These are phyloP conservation scores for Botryosphaeria agaves DNA, from an alignment of 2,329 filamentous ascomycete species.

Conservation along the genomic window DNA sequence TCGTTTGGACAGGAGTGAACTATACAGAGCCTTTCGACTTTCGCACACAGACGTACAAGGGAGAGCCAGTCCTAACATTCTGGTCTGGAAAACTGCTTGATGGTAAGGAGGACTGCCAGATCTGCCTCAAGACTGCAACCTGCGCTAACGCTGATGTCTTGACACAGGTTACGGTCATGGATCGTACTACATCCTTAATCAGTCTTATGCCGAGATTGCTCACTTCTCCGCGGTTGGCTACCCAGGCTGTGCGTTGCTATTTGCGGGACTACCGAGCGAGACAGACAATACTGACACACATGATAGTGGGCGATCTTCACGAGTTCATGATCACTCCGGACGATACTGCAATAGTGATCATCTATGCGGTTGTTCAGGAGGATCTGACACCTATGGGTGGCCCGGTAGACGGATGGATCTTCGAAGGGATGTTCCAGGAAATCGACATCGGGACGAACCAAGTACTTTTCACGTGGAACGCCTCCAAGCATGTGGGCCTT, in stretches of 20 bases:
- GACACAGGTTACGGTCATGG: constrained; percentile 15
- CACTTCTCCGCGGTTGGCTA: too few relatives aligned
- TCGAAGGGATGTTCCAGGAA: constrained; percentile 36
- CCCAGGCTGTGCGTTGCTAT: too few relatives aligned
- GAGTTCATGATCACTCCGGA: constrained; percentile 25
- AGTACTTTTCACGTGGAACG: constrained; percentile 41
- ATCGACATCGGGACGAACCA: constrained; percentile 36
- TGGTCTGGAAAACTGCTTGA: too few relatives aligned
- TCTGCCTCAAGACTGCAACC: too few relatives aligned
- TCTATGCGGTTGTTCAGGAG: constrained; percentile 17
- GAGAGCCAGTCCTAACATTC: constrained; percentile 18
- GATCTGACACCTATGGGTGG: too few relatives aligned
- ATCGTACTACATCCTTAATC: constrained; percentile 16
- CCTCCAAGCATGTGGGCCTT: constrained; percentile 37
- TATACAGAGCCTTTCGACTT: constrained; percentile 10
- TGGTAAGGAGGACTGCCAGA: too few relatives aligned
- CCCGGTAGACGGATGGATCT: constrained; percentile 35
- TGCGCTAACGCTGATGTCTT: too few relatives aligned
- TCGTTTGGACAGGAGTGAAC: too few relatives aligned
- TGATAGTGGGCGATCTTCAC: constrained; percentile 24
- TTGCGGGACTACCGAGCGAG: too few relatives aligned
- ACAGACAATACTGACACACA: too few relatives aligned
- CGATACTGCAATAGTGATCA: constrained; percentile 24
- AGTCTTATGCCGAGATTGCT: too few relatives aligned
- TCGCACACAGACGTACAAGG: constrained; percentile 16